Evolutionary conservation across 129 eudicot species (phyloP), one percentile per base, ranked within the genome.

Genomic region (Gnaphalium uliginosum): DNA sequence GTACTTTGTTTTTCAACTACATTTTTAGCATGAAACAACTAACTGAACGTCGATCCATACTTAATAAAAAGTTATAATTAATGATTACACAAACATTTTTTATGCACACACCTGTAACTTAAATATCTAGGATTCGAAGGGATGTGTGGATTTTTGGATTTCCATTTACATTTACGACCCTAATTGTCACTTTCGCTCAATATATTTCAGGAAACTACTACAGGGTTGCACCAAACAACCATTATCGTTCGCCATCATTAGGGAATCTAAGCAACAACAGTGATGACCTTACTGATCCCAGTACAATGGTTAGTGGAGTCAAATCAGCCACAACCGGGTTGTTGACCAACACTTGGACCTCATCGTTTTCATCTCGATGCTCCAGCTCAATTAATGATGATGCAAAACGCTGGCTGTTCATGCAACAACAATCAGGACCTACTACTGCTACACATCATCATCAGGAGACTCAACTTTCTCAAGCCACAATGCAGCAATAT

Each of bases 371-470:
- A 63, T 71, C 79, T 48, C 78, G 71, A 46, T 50, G 73, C 54
- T 76, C 71, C 23, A 68, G 68, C 69, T 70, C 84, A 0, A 81
- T 72, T 25, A 84, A 86, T 5, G 93, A 84, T 8, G 85, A 88
- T 66, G 37, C 85, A 66, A 86, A 85, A 53, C 83, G 73, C 30
- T 88, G 89, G 92, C 85, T 51, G 53, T 41, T 81, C 77, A 84
- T 83, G 81, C 91, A 84, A 81, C 83, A 65, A 76, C 96, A 84
- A 69, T 64, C 92, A 5, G 78, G 79, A 29, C 71, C 78, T 17
- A 37, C 85, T 21, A 19, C 71, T 17, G 3, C 64, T 7, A 51
- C 57, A 24, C 78, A 74, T 46, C 71, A 21, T 23, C 70, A 71
- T 65, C 88, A 81, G 24, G 85, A 73, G 54, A 54, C 82, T 6